These are phyloP conservation scores for Ilex asprella DNA, from an alignment of 257 asterid genomes.

Conservation along the genomic window DNA sequence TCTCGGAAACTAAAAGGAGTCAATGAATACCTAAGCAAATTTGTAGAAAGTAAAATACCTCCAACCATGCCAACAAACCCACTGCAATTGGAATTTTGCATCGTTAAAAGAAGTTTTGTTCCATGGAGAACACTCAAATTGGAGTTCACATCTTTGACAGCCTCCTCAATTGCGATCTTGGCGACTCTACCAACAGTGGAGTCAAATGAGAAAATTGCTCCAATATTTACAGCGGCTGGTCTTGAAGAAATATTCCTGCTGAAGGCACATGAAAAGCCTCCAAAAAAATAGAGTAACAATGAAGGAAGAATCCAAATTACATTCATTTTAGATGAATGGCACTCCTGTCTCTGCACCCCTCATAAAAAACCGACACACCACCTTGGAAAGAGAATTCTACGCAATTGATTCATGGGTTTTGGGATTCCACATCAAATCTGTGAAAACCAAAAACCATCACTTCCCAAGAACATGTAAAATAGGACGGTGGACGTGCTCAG, in stretches of 20 bases:
- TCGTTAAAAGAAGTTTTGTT: conserved; percentile 40
- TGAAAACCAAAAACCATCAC: not conserved
- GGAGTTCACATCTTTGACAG: conserved; percentile 80
- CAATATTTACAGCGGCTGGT: conserved; percentile 62
- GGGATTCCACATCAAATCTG: not conserved
- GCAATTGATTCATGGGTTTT: conserved; percentile 2
- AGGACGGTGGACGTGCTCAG: not conserved
- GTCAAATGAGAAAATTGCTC: conserved; percentile 66
- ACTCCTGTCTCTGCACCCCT: conserved; percentile 16
- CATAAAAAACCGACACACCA: conserved; percentile 16
- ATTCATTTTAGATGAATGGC: conserved; percentile 34
- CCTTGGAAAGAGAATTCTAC: not conserved
- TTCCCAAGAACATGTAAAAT: not conserved
- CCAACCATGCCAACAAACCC: conserved; percentile 84
- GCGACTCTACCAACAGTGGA: conserved; percentile 87
- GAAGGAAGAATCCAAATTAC: conserved; percentile 28
- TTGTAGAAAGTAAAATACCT: conserved; percentile 35
- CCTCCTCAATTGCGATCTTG: conserved; percentile 85
- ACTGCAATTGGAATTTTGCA: conserved; percentile 69
- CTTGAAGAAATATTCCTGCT: conserved; percentile 45
- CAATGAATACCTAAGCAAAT: not conserved
- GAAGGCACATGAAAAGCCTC: conserved; percentile 44
- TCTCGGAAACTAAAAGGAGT: not conserved
- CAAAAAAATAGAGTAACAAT: conserved; percentile 32
- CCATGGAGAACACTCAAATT: conserved; percentile 59